Percentiles rank a stretch among this genome's conserved stretches.
Evolutionary conservation across 2,329 filamentous ascomycete genomes (phyloP).

Genomic region (Fusarium nisikadoi): DNA sequence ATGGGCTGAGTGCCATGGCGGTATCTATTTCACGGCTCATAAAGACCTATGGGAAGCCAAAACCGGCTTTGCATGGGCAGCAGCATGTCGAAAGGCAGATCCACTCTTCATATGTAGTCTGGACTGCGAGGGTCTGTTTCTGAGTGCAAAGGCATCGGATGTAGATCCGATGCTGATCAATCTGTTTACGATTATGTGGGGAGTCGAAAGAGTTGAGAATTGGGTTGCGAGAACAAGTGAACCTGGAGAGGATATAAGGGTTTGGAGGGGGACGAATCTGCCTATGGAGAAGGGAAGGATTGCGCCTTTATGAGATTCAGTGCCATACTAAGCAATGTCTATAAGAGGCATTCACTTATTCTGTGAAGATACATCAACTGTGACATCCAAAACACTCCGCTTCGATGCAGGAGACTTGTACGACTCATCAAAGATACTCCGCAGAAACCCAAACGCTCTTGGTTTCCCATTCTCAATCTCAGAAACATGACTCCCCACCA

Average conservation of each 20-base stretch:
- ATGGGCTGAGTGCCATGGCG: constrained; percentile 14
- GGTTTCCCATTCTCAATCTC: constrained; percentile 37
- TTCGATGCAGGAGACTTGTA: constrained; percentile 18
- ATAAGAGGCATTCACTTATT: fast-evolving
- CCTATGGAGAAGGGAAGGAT: not conserved
- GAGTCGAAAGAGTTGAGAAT: constrained; percentile 16
- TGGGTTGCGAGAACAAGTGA: constrained; percentile 5
- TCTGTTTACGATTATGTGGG: constrained; percentile 21
- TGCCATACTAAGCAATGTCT: no score
- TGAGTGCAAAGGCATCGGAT: constrained; percentile 2
- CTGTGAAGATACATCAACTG: not conserved
- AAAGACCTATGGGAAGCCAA: constrained; percentile 3
- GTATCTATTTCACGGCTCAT: not conserved
- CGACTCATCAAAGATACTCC: constrained; percentile 22
- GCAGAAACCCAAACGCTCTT: constrained; percentile 18
- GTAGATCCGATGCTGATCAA: not conserved
- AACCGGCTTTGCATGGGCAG: not conserved
- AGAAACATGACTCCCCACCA: constrained; percentile 53
- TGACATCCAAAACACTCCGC: not conserved
- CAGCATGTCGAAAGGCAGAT: not conserved
- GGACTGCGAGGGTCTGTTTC: constrained; percentile 8
- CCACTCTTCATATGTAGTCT: constrained; percentile 5
- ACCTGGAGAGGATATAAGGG: not conserved
- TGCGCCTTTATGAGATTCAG: not conserved
- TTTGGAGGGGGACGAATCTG: not conserved